A percentile compares a stretch with the other conserved stretches of the same genome.
Evolutionary conservation across 768 basidiomycete species (phyloP).

Genomic region (Austroboletus eburneus): DNA sequence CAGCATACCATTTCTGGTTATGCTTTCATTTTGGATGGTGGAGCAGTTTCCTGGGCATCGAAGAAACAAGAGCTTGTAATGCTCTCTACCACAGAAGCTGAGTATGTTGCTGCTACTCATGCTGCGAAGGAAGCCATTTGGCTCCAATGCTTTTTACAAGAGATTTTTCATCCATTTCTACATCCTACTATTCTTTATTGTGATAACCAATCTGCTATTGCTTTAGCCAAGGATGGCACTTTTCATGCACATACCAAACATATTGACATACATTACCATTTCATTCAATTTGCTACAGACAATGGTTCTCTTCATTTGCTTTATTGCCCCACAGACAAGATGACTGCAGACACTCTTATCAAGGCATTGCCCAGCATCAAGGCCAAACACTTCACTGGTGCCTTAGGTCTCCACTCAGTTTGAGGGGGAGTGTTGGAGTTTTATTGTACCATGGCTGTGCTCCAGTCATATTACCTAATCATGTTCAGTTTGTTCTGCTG

Average conservation of each 20-base stretch:
- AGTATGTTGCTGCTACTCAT: neutral
- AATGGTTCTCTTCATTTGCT: neutral
- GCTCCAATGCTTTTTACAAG: neutral
- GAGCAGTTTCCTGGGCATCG: neutral
- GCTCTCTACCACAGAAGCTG: neutral
- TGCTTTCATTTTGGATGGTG: neutral
- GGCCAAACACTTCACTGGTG: neutral
- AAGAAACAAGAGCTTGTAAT: neutral
- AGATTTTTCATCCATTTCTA: no score
- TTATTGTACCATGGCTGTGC: no score
- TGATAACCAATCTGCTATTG: neutral
- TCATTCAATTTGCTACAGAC: neutral
- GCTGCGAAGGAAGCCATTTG: neutral
- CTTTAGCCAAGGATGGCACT: neutral
- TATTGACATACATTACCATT: neutral
- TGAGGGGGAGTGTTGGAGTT: slow-evolving; percentile 4
- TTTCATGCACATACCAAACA: slow-evolving; percentile 2
- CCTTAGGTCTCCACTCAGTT: neutral
- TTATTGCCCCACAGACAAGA: neutral
- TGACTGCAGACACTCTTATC: slow-evolving; percentile 1
- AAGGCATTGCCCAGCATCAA: neutral
- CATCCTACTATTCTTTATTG: neutral
- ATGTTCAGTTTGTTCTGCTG: no score
- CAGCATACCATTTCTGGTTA: neutral
- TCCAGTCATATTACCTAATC: no score